These are phyloP conservation scores for Dactylellina leptospora DNA, from an alignment of 2,329 filamentous ascomycete species.

Conservation along the genomic window DNA sequence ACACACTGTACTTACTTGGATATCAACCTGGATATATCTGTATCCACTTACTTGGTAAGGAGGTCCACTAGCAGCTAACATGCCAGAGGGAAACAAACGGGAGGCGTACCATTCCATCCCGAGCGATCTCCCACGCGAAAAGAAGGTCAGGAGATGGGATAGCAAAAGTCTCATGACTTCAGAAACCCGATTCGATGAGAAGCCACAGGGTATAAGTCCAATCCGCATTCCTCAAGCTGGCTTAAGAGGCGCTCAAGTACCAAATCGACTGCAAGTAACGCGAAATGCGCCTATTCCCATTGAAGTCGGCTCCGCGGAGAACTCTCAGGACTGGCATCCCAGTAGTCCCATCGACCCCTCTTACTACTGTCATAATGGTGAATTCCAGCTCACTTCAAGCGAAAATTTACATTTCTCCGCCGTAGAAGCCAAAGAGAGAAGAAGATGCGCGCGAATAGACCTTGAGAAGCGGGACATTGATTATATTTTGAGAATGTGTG, in stretches of 20 bases:
- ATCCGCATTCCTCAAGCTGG: no score
- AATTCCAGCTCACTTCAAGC: conserved; percentile 14
- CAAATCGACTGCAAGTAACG: no score
- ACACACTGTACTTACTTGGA: neutral
- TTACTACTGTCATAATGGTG: conserved; percentile 9
- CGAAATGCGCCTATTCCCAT: no score
- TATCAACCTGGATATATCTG: neutral
- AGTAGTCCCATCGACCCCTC: conserved; percentile 2
- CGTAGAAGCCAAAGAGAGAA: conserved; percentile 29
- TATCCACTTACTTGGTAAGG: neutral
- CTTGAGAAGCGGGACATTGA: conserved; percentile 16
- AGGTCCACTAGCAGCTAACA: neutral
- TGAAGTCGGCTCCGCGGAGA: no score
- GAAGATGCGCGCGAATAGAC: conserved; percentile 34
- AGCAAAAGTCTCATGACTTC: neutral
- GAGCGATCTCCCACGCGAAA: conserved; percentile 1
- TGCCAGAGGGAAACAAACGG: conserved; percentile 7
- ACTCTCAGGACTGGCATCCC: conserved; percentile 29
- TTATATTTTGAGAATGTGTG: conserved; percentile 32
- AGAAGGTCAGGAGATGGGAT: neutral
- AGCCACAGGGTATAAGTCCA: no score
- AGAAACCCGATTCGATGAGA: neutral
- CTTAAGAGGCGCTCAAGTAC: no score
- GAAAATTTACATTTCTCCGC: neutral
- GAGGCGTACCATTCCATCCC: neutral